phyloP scores from a whole-genome alignment of 345 rosid genomes.

The Eutrema japonicum region DNA sequence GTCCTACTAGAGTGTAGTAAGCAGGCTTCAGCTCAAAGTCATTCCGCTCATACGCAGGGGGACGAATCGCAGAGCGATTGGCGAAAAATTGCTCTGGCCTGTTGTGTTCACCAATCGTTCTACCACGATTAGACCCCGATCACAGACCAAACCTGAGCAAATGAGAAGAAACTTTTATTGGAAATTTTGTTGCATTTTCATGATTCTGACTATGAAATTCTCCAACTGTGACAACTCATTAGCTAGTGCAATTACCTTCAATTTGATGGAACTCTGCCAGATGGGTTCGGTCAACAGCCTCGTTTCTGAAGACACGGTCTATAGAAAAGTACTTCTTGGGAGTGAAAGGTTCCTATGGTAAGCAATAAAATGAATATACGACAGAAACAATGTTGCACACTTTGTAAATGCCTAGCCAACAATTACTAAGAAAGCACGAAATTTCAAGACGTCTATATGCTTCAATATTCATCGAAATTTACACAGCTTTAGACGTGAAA shows the following conservation, averaged over 20 bases:
- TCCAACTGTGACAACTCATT: constrained; percentile 1
- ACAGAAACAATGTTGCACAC: constrained; percentile 22
- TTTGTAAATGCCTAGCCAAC: constrained; percentile 9
- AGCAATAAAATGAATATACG: constrained; percentile 11
- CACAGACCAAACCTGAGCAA: constrained; percentile 82
- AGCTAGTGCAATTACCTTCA: constrained; percentile 65
- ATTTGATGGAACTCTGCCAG: constrained; percentile 98
- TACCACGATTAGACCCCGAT: too few relatives aligned
- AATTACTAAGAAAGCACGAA: background rate
- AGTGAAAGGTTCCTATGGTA: constrained; percentile 58
- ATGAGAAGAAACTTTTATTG: constrained; percentile 26
- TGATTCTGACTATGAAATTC: background rate
- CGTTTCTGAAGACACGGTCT: constrained; percentile 97
- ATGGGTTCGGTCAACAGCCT: constrained; percentile 95
- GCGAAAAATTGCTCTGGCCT: too few relatives aligned
- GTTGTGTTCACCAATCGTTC: too few relatives aligned
- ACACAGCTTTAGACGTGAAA: background rate
- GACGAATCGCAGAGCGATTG: too few relatives aligned
- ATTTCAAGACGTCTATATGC: constrained; percentile 1
- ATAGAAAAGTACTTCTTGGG: constrained; percentile 94
- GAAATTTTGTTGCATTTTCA: background rate
- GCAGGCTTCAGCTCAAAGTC: too few relatives aligned
- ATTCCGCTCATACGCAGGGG: too few relatives aligned
- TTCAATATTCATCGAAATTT: background rate
- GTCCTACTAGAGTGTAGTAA: too few relatives aligned